A percentile compares a stretch with the other conserved stretches of the same genome.
Evolutionary conservation across 2,329 filamentous ascomycete species (phyloP).

Genomic region (Colletotrichum cereale): DNA sequence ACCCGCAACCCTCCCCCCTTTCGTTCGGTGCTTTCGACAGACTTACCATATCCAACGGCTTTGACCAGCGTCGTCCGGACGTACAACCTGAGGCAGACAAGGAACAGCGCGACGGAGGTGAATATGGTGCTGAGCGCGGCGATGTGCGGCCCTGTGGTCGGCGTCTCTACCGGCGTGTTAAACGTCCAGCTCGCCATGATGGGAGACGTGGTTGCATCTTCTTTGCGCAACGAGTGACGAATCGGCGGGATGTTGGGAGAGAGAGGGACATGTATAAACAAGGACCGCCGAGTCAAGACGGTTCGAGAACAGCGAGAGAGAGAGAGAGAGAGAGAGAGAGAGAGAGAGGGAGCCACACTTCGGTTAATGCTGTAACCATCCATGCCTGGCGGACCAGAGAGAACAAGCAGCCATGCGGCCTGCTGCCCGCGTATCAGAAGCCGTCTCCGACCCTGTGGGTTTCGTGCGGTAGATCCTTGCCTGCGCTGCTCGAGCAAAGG

Average conservation of each 20-base stretch:
- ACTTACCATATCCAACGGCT: constrained; percentile 46
- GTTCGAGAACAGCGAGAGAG: not conserved
- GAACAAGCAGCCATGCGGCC: no score
- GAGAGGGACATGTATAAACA: not conserved
- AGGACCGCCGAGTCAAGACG: not conserved
- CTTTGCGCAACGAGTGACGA: no score
- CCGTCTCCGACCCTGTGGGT: not conserved
- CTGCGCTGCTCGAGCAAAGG: constrained; percentile 17
- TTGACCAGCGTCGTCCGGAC: constrained; percentile 51
- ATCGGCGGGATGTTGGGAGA: not conserved
- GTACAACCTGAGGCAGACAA: constrained; percentile 50
- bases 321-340: not conserved
- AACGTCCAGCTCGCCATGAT: constrained; percentile 52
- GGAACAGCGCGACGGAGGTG: constrained; percentile 48
- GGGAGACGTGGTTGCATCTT: not conserved
- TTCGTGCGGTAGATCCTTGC: constrained; percentile 25
- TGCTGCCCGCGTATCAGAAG: not conserved
- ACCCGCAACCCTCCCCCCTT: no score
- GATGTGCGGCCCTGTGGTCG: constrained; percentile 51
- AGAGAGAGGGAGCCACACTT: not conserved
- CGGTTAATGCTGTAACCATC: constrained; percentile 6
- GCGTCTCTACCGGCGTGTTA: constrained; percentile 49
- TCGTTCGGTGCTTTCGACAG: not conserved
- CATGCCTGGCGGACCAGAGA: not conserved
- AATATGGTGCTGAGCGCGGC: constrained; percentile 47